A percentile compares a stretch with the other conserved stretches of the same genome.
Conservation (phyloP, 768 basidiomycete genomes). For the Antrodiella citrinella region DNA sequence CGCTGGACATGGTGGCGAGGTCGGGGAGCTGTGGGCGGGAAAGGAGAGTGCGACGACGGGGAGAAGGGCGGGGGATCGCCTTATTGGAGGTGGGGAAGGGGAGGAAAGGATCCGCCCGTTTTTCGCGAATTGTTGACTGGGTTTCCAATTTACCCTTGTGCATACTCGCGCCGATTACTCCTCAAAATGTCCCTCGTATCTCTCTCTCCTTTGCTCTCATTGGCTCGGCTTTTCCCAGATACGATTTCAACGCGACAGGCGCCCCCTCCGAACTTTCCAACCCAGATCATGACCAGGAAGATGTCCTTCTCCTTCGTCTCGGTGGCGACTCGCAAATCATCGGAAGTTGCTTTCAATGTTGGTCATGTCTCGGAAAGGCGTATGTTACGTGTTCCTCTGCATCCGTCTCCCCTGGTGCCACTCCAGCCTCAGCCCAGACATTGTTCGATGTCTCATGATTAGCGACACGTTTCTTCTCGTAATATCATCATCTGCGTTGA, state of each 20-base stretch:
- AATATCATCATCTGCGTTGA: too few species aligned
- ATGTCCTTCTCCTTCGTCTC: neutral
- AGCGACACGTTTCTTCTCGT: too few species aligned
- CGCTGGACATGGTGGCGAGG: neutral
- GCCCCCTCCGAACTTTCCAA: neutral
- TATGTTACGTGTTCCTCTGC: too few species aligned
- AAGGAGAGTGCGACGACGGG: constrained; percentile 5
- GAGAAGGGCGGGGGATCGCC: neutral
- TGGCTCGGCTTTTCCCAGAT: constrained; percentile 26
- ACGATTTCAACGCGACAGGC: constrained; percentile 13
- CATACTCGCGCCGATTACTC: neutral
- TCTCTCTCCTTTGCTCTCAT: constrained; percentile 13
- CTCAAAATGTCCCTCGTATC: constrained; percentile 9
- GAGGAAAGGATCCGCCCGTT: constrained; percentile 18
- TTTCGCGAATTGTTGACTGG: constrained; percentile 10
- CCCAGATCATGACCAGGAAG: neutral
- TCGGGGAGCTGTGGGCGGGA: constrained; percentile 3
- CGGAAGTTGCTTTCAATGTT: too few species aligned
- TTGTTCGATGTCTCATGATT: too few species aligned
- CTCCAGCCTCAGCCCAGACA: too few species aligned
- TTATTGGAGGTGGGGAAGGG: constrained; percentile 11
- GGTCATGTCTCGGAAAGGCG: too few species aligned
- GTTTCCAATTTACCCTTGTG: constrained; percentile 13
- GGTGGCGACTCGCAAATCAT: too few species aligned
- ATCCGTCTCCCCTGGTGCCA: too few species aligned